These are phyloP conservation scores for Phanerodontia chrysosporium DNA, from an alignment of 768 basidiomycete species.

Conservation along the genomic window DNA sequence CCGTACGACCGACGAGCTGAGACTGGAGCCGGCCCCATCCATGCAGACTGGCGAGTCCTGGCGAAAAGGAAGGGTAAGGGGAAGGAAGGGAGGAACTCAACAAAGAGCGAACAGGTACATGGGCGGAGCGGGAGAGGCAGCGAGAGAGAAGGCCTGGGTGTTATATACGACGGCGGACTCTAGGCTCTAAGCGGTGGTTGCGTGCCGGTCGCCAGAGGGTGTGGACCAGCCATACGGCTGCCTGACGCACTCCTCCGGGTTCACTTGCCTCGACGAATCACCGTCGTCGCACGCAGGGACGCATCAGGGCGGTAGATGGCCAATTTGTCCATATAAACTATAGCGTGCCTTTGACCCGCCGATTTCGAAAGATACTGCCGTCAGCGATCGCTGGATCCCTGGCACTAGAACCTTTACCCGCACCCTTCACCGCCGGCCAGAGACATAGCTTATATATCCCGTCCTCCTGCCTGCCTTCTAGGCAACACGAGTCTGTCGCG, in stretches of 20 bases:
- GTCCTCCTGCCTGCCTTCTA: too few species aligned
- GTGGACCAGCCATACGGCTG: background rate
- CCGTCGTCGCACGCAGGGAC: background rate
- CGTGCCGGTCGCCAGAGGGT: slow-evolving; percentile 1
- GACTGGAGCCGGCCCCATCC: slow-evolving; percentile 11
- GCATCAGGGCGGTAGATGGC: slow-evolving; percentile 1
- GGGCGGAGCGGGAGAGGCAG: background rate
- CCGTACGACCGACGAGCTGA: slow-evolving; percentile 5
- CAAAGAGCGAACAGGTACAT: slow-evolving; percentile 6
- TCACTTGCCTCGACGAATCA: background rate
- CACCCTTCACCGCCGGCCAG: background rate
- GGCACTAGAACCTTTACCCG: background rate
- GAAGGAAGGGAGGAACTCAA: slow-evolving; percentile 7
- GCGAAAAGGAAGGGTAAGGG: background rate
- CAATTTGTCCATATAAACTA: slow-evolving; percentile 3
- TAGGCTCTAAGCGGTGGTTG: slow-evolving; percentile 1
- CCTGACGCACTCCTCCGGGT: background rate
- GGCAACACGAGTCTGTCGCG: too few species aligned
- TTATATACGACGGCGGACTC: background rate
- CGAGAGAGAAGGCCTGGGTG: background rate
- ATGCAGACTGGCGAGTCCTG: slow-evolving; percentile 7
- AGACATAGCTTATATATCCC: background rate
- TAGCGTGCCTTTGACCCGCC: background rate
- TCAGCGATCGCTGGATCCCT: background rate
- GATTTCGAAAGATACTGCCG: background rate